Conservation (phyloP, 2,329 filamentous ascomycete genomes). For the Colletotrichum sp. region DNA sequence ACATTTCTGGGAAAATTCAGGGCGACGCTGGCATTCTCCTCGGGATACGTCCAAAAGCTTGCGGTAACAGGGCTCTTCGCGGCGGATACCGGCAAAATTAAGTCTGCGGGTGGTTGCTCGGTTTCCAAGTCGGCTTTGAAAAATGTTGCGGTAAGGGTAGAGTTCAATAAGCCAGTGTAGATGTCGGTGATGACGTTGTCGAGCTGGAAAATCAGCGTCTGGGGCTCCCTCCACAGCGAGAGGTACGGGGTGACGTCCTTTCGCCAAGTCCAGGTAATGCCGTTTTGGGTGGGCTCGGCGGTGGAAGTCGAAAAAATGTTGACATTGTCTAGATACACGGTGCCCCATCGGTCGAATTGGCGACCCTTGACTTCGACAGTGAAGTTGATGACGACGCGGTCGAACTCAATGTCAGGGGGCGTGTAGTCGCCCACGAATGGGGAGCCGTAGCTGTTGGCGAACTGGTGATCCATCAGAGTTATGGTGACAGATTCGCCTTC, state of each 20-base stretch:
- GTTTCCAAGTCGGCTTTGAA: constrained; percentile 54
- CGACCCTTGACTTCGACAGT: constrained; percentile 73
- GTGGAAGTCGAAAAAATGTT: constrained; percentile 86
- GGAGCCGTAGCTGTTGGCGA: constrained; percentile 72
- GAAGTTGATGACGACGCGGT: constrained; percentile 78
- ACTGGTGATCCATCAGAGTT: constrained; percentile 71
- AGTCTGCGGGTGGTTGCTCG: constrained; percentile 57
- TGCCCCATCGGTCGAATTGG: constrained; percentile 78
- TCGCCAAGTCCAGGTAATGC: constrained; percentile 77
- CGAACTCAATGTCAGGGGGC: constrained; percentile 73
- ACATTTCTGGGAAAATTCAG: constrained; percentile 68
- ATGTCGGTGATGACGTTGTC: constrained; percentile 73
- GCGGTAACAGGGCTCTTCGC: constrained; percentile 52
- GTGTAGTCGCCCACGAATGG: constrained; percentile 73
- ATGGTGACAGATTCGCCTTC: constrained; percentile 36
- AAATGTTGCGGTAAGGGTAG: constrained; percentile 76
- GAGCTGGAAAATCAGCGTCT: constrained; percentile 82
- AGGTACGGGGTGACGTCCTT: constrained; percentile 81
- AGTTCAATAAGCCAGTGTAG: constrained; percentile 77
- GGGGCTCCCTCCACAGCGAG: constrained; percentile 69
- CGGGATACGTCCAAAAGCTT: constrained; percentile 73
- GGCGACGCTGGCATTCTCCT: constrained; percentile 61
- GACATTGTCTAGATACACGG: constrained; percentile 77
- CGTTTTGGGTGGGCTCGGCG: constrained; percentile 70
- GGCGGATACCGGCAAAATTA: constrained; percentile 71